A percentile compares a stretch with the other conserved stretches of the same genome.
Evolutionary conservation across 148 eudicot genomes (phyloP).

Genomic region (Rhododendron simsii): DNA sequence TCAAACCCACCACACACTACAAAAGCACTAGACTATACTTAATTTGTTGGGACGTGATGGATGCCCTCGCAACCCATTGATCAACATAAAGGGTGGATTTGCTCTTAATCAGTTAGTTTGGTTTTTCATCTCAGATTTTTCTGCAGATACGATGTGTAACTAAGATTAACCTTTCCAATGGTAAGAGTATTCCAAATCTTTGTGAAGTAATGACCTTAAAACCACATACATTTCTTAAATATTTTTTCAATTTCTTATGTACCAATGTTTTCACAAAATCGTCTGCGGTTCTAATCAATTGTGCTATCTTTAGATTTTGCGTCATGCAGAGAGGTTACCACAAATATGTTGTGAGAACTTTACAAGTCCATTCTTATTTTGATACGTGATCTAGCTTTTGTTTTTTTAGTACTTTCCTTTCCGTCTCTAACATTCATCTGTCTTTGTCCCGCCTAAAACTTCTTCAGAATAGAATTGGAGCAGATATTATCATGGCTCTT

Average conservation of each 20-base stretch:
- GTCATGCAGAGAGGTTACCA: neutral
- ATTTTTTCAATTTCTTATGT: neutral
- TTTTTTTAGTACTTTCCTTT: neutral
- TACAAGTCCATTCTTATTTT: neutral
- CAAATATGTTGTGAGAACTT: neutral
- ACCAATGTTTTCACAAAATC: neutral
- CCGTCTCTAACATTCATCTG: neutral
- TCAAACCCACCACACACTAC: neutral
- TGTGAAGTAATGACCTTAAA: neutral
- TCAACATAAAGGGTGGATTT: neutral
- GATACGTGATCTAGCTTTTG: neutral
- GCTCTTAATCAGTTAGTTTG: neutral
- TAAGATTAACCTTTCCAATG: neutral
- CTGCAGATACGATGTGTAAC: neutral
- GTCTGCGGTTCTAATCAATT: neutral
- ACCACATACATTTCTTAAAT: neutral
- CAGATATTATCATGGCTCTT: constrained; percentile 75
- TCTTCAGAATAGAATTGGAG: constrained; percentile 2
- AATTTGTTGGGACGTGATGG: neutral
- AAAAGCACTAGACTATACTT: neutral
- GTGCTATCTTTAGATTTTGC: neutral
- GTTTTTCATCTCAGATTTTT: neutral
- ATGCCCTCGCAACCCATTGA: neutral
- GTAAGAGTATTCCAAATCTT: neutral
- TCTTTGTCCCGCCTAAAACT: constrained; percentile 4